Evolutionary conservation across 768 basidiomycete genomes (phyloP), one percentile per base, ranked within the genome.

Genomic region (Pulveroboletus sp.): DNA sequence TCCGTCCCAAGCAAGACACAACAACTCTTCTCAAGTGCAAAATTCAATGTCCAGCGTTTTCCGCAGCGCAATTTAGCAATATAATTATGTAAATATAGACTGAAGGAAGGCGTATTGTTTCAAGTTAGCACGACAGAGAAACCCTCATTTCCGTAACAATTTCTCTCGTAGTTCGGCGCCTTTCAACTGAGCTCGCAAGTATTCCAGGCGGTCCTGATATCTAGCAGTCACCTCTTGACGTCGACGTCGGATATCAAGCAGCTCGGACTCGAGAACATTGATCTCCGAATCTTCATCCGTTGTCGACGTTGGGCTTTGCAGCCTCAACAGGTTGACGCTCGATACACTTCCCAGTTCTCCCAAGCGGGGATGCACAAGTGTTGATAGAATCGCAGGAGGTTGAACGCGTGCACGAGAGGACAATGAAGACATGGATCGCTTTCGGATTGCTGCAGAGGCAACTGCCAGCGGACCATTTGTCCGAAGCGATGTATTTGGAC

Each of bases 91-190:
- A 44, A 41, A 44, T 50, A 54, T 43, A 53, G 37, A 55, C 31
- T 6, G 41, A 50, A 23, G 43, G 54, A 50, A 47, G 57, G 38
- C 43, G 42, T 29, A 16, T 32, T 10, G 33, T 27, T 32, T 42
- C 27, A 16, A 27, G 27, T 27, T 25, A 49, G 43, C 21, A 43
- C 29, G 36, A 16, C 43, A 40, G 27, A 40, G 37, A 46, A 29
- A 36, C 43, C 21, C 38, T 73, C 56, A 82, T 63, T 77, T 84
- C 62, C 78, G 81, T 72, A 86, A 56, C 57, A 92, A 68, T 64
- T 89, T 88, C 72, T 92, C 90, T 53, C 86, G 87, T 60, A 92
- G 64, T 69, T 90, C 85, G 2, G 88, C 90, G 17, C 86, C 85
- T 69, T 90, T 90, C 62, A 92, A 63, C 68, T 87, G 85, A 32